These are phyloP conservation scores for Pichia paraexigua DNA, from an alignment of 805 yeast species.

Conservation along the genomic window DNA sequence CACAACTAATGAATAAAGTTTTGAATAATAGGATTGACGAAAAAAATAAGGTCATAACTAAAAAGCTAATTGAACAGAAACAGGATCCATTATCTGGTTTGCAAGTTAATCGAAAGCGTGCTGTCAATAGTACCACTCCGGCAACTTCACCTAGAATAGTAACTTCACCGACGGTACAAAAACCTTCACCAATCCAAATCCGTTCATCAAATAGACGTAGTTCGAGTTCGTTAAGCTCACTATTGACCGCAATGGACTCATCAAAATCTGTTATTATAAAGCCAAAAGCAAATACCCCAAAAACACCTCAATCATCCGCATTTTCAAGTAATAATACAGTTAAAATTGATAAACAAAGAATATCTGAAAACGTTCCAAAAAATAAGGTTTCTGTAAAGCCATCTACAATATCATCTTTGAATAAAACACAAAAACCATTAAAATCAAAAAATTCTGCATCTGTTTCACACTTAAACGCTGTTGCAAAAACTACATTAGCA, in stretches of 20 bases:
- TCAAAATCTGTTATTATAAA: constrained; percentile 9
- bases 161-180: not conserved
- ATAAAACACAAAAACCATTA: no score
- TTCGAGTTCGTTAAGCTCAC: constrained; percentile 1
- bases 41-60: constrained; percentile 23
- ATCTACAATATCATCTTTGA: not conserved
- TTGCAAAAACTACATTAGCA: not conserved
- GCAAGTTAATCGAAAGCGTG: constrained; percentile 1
- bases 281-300: not conserved
- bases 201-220: not conserved
- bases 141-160: not conserved
- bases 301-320: not conserved
- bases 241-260: constrained; percentile 15
- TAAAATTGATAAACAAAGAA: not conserved
- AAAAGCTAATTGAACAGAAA: constrained; percentile 15
- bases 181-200: not conserved
- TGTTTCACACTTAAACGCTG: not conserved
- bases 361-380: not conserved
- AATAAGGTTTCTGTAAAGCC: not conserved
- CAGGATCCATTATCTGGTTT: not conserved
- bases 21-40: constrained; percentile 25
- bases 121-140: not conserved
- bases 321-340: constrained; percentile 1
- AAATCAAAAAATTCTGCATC: not conserved
- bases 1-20: constrained; percentile 28